These are phyloP conservation scores for Piromyces sp. DNA, from an alignment of 192 early-diverging fungal genomes.

Conservation along the genomic window DNA sequence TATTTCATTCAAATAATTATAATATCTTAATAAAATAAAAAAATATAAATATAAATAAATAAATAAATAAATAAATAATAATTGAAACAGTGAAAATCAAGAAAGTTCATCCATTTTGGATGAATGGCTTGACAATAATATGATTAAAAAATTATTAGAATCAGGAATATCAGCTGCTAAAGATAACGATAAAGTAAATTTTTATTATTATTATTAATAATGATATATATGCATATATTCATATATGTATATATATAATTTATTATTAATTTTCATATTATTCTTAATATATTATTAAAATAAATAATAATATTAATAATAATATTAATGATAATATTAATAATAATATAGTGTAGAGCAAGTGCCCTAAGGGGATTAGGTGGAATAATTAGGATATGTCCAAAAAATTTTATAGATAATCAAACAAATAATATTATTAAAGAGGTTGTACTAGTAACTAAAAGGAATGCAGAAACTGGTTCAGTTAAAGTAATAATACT, in stretches of 20 bases:
- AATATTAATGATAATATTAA: no score
- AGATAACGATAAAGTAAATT: neutral
- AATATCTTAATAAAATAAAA: no score
- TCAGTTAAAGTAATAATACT: neutral
- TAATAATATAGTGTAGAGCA: neutral
- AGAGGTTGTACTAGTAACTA: neutral
- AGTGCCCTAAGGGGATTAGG: neutral
- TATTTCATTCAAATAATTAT: no score
- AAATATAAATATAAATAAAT: no score
- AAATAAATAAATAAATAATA: no score
- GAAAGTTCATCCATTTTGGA: neutral
- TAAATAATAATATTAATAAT: no score
- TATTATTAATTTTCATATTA: no score
- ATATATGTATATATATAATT: no score
- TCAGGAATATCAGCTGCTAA: neutral
- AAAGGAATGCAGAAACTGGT: neutral
- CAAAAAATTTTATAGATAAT: neutral
- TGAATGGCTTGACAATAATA: neutral
- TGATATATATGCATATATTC: no score
- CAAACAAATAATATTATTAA: neutral
- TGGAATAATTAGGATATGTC: neutral
- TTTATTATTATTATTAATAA: neutral
- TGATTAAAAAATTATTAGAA: neutral
- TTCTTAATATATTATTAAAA: no score
- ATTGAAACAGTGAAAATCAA: neutral